A percentile compares a stretch with the other conserved stretches of the same genome.
These are phyloP conservation scores for Syncephalis plumigaleata DNA, from an alignment of 371 early-diverging fungal genomes.

Conservation along the genomic window DNA sequence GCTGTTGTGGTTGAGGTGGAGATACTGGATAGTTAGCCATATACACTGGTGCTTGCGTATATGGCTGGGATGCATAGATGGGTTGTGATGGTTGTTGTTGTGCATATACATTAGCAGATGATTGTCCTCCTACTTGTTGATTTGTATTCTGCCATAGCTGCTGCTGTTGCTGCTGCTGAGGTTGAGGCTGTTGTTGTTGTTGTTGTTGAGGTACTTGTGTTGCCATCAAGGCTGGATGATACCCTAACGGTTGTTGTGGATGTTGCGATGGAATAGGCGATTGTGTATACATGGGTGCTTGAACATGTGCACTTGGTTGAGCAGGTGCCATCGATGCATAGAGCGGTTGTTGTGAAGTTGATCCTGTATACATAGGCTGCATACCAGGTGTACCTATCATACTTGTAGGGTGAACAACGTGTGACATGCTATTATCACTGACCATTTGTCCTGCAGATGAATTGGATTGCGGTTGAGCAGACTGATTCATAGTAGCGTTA, in stretches of 20 bases:
- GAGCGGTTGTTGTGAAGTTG: background rate
- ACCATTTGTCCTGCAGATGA: no score
- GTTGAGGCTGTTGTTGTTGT: no score
- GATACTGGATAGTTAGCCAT: background rate
- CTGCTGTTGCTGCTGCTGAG: no score
- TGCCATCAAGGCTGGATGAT: background rate
- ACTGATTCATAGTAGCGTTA: no score
- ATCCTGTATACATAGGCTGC: background rate
- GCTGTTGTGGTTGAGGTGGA: background rate
- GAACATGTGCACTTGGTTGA: background rate
- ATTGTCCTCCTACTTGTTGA: no score
- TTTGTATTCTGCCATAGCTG: no score
- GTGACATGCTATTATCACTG: no score
- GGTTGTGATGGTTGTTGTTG: background rate
- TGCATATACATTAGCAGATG: no score
- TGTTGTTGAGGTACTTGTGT: no score
- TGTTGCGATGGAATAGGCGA: no score
- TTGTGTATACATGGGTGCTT: background rate
- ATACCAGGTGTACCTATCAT: background rate
- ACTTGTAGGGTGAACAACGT: no score
- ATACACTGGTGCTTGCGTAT: background rate
- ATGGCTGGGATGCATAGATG: background rate
- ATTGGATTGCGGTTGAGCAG: no score
- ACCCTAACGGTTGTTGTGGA: background rate
- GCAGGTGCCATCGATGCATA: background rate